Conservation (phyloP, 768 basidiomycete genomes). For the Melanogaster broomeanus region DNA sequence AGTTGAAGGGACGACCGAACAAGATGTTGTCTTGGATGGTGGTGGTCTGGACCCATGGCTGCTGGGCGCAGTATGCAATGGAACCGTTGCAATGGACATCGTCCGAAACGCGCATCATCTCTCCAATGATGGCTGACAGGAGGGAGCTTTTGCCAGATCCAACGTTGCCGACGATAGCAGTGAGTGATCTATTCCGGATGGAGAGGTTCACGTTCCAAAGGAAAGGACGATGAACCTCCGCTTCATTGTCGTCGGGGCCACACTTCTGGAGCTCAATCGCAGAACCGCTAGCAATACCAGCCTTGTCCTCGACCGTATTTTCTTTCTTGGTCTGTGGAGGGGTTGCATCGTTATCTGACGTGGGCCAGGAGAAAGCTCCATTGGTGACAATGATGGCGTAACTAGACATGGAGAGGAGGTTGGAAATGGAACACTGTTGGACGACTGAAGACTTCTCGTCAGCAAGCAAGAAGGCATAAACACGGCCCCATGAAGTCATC, state of each 20-base stretch:
- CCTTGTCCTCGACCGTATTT: slow-evolving; percentile 1
- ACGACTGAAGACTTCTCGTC: slow-evolving; percentile 22
- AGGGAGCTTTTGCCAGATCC: slow-evolving; percentile 32
- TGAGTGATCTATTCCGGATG: slow-evolving; percentile 24
- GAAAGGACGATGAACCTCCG: slow-evolving; percentile 13
- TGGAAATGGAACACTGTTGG: background rate
- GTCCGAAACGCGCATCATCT: slow-evolving; percentile 29
- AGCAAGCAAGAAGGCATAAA: slow-evolving; percentile 29
- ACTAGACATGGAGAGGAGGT: slow-evolving; percentile 11
- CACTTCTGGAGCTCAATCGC: slow-evolving; percentile 12
- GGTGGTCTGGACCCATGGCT: slow-evolving; percentile 32
- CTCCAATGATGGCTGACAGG: slow-evolving; percentile 30
- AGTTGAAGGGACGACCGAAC: slow-evolving; percentile 30
- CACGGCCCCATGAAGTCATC: slow-evolving; percentile 27
- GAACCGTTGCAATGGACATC: slow-evolving; percentile 23
- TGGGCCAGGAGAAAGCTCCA: slow-evolving; percentile 28
- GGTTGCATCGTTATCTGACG: slow-evolving; percentile 4
- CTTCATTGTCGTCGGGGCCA: background rate
- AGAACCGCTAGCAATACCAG: no score
- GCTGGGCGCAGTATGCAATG: slow-evolving; percentile 34
- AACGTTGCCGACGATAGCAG: slow-evolving; percentile 27
- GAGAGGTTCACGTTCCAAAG: slow-evolving; percentile 21
- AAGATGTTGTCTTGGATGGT: slow-evolving; percentile 34
- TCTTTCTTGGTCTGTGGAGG: background rate
- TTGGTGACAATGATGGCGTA: slow-evolving; percentile 19